These are phyloP conservation scores for Candida glucosophila DNA, from an alignment of 1,139 yeast genomes.

Conservation along the genomic window DNA sequence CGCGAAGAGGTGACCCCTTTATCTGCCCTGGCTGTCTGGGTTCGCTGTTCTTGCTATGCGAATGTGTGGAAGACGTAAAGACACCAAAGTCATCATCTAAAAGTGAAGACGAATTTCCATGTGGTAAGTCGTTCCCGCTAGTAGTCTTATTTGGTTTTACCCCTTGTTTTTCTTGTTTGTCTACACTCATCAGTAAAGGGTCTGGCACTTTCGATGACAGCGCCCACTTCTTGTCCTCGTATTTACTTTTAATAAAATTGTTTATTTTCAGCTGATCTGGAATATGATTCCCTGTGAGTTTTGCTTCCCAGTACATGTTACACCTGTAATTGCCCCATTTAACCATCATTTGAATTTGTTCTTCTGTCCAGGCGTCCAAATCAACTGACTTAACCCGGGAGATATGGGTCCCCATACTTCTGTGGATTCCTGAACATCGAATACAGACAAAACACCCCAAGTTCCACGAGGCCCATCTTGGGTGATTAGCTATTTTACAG, in stretches of 20 bases:
- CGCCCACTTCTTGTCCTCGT: slow-evolving; percentile 85
- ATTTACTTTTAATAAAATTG: slow-evolving; percentile 84
- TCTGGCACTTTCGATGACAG: slow-evolving; percentile 45
- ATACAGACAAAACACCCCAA: slow-evolving; percentile 90
- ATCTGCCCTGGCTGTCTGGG: slow-evolving; percentile 4
- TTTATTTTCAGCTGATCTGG: slow-evolving; percentile 86
- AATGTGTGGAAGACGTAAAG: slow-evolving; percentile 8
- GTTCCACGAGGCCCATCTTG: slow-evolving; percentile 98
- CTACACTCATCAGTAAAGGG: slow-evolving; percentile 33
- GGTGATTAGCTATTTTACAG: slow-evolving; percentile 82
- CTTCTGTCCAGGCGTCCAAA: slow-evolving; percentile 94
- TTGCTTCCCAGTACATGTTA: slow-evolving; percentile 75
- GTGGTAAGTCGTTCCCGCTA: no score
- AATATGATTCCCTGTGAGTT: slow-evolving; percentile 57
- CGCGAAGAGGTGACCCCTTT: slow-evolving; percentile 9
- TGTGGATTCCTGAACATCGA: slow-evolving; percentile 86
- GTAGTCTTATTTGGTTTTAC: no score
- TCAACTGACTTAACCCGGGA: slow-evolving; percentile 84
- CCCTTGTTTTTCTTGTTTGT: no score
- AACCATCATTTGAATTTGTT: slow-evolving; percentile 75
- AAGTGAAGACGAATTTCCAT: not conserved
- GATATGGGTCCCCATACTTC: slow-evolving; percentile 93
- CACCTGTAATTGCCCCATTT: slow-evolving; percentile 82
- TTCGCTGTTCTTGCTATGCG: not conserved
- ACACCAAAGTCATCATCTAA: slow-evolving; percentile 37